A percentile compares a stretch with the other conserved stretches of the same genome.
Conservation (phyloP, 1,284 basidiomycete genomes). For the Ustilago cynodontis region DNA sequence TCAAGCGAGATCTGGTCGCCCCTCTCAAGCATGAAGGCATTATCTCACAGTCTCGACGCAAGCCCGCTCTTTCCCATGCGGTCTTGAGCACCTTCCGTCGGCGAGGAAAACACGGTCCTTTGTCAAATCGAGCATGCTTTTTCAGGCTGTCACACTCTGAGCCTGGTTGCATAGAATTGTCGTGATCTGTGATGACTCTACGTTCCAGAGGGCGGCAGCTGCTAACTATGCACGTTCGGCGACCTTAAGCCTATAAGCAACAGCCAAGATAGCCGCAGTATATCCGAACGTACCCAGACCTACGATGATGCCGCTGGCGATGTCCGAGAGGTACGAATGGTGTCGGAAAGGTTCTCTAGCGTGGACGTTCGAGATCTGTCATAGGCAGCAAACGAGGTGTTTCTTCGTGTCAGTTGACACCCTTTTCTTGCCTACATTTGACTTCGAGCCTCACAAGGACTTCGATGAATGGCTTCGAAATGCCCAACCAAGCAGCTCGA, state of each 20-base stretch:
- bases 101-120: too few species aligned
- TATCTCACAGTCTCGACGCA: too few species aligned
- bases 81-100: conserved; percentile 9
- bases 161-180: neutral
- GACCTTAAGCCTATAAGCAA: conserved; percentile 18
- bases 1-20: too few species aligned
- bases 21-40: too few species aligned
- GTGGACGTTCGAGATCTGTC: conserved; percentile 69
- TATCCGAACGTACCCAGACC: conserved; percentile 55
- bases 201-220: neutral
- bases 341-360: conserved; percentile 70
- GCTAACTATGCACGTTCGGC: conserved; percentile 2
- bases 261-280: conserved; percentile 35
- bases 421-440: too few species aligned
- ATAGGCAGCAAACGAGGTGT: neutral
- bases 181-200: neutral
- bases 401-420: too few species aligned
- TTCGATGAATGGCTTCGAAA: conserved; percentile 70
- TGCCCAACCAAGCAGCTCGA: conserved; percentile 66
- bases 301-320: conserved; percentile 66
- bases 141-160: too few species aligned
- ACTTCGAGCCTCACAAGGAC: conserved; percentile 60
- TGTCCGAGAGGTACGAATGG: conserved; percentile 69
- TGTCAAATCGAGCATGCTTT: too few species aligned
- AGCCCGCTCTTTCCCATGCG: neutral